phyloP scores from a whole-genome alignment of 1,284 basidiomycete genomes.

The Moesziomyces parantarcticus region DNA sequence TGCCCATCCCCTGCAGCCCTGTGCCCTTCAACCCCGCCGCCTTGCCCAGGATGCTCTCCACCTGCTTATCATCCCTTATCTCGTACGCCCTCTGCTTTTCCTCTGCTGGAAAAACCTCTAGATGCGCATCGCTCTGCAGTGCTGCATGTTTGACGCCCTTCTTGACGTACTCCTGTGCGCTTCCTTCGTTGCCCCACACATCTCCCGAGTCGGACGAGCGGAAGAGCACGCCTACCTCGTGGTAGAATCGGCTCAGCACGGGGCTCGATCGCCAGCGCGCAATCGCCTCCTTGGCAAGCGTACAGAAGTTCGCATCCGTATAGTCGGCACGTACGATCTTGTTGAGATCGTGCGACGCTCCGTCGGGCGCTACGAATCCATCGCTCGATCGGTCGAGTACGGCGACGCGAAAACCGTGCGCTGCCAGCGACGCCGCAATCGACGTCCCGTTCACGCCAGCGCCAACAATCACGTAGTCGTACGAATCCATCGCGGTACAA shows the following conservation, averaged over 20 bases:
- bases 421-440: slow-evolving; percentile 74
- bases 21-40: slow-evolving; percentile 9
- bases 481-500: background rate
- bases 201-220: slow-evolving; percentile 19
- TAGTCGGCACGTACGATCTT: slow-evolving; percentile 74
- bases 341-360: slow-evolving; percentile 85
- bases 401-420: slow-evolving; percentile 77
- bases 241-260: slow-evolving; percentile 44
- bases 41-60: slow-evolving; percentile 21
- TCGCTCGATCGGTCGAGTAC: slow-evolving; percentile 71
- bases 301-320: slow-evolving; percentile 72
- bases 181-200: slow-evolving; percentile 3
- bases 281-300: slow-evolving; percentile 79
- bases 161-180: slow-evolving; percentile 34
- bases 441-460: slow-evolving; percentile 88
- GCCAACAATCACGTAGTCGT: slow-evolving; percentile 73
- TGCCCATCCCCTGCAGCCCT: slow-evolving; percentile 28
- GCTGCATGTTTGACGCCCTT: slow-evolving; percentile 38
- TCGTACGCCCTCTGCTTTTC: slow-evolving; percentile 23
- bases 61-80: slow-evolving; percentile 18
- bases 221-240: slow-evolving; percentile 62
- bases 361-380: slow-evolving; percentile 74
- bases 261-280: slow-evolving; percentile 74
- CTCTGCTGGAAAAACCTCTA: slow-evolving; percentile 13
- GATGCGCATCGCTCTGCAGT: slow-evolving; percentile 3